These are phyloP conservation scores for Fraxinus greggii DNA, from an alignment of 305 asterid genomes.

Conservation along the genomic window DNA sequence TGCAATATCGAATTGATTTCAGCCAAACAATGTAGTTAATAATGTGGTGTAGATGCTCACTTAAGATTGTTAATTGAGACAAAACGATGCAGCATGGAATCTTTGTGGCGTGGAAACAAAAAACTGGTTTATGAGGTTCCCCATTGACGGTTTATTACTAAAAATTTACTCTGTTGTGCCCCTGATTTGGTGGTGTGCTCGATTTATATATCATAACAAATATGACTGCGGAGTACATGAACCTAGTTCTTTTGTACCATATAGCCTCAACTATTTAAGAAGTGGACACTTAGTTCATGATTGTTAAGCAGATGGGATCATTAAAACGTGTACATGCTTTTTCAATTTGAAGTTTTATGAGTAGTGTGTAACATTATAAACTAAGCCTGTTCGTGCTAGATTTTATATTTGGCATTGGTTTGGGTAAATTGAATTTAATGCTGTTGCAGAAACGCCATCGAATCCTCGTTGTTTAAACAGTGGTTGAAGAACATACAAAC, in stretches of 20 bases:
- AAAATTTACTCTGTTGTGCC: neutral
- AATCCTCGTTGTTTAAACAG: conserved; percentile 67
- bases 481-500: conserved; percentile 78
- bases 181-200: neutral
- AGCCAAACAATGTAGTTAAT: neutral
- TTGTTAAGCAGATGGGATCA: neutral
- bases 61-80: neutral
- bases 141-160: neutral
- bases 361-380: neutral
- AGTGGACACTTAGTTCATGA: conserved; percentile 6
- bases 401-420: neutral
- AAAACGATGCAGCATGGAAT: neutral
- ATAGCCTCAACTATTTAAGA: neutral
- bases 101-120: neutral
- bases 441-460: conserved; percentile 77
- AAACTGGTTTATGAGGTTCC: conserved; percentile 9
- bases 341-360: neutral
- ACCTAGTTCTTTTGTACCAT: neutral
- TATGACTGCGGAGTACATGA: conserved; percentile 2
- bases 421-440: neutral
- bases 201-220: neutral
- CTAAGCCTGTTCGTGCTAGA: neutral
- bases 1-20: neutral
- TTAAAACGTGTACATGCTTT: neutral
- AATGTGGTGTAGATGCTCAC: neutral